Conservation (phyloP, 75 land plant species). For the Larix kaempferi region DNA sequence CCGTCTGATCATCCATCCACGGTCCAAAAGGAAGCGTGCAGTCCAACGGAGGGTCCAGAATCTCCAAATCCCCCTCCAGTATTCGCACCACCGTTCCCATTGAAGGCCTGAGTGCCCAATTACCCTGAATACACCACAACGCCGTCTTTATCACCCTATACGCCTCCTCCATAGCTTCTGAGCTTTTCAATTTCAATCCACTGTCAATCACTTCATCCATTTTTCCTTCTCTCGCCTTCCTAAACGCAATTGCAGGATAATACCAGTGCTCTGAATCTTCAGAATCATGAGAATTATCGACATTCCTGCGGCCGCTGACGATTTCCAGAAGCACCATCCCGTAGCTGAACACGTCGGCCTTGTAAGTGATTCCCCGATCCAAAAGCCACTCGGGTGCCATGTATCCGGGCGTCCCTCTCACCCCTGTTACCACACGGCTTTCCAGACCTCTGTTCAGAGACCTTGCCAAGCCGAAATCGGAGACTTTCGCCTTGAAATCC, state of each 20-base stretch:
- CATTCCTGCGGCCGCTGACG: neutral
- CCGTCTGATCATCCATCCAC: neutral
- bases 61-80: constrained; percentile 41
- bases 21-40: neutral
- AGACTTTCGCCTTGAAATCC: constrained; percentile 36
- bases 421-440: constrained; percentile 38
- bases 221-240: constrained; percentile 46
- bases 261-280: constrained; percentile 16
- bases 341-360: constrained; percentile 27
- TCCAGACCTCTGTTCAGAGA: constrained; percentile 37
- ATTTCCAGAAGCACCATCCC: constrained; percentile 26
- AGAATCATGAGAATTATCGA: neutral
- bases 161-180: constrained; percentile 31
- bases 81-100: constrained; percentile 64
- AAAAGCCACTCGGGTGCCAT: constrained; percentile 39
- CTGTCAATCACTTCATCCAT: constrained; percentile 52
- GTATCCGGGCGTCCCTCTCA: constrained; percentile 66
- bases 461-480: constrained; percentile 73
- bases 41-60: constrained; percentile 37
- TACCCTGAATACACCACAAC: constrained; percentile 70
- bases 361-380: constrained; percentile 10
- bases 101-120: constrained; percentile 42
- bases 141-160: constrained; percentile 34
- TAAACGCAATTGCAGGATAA: constrained; percentile 46
- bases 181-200: neutral